Percentiles rank a stretch among this genome's conserved stretches.
phyloP scores from a whole-genome alignment of 2,329 filamentous ascomycete genomes.

The Pseudogymnoascus sp. region DNA sequence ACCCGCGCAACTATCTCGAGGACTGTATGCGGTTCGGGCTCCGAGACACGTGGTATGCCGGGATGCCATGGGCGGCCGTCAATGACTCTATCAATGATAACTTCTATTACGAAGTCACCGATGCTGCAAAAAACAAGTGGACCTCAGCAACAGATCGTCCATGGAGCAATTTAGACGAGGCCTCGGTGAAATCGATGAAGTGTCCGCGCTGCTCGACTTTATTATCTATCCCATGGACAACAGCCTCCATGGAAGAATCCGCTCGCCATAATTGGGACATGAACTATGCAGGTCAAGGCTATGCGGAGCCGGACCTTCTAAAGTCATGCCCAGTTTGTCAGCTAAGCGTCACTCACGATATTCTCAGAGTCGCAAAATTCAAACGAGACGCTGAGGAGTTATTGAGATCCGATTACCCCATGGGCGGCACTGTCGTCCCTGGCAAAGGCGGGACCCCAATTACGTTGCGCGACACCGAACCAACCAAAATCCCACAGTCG shows the following conservation, averaged over 20 bases:
- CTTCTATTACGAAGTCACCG: slow-evolving; percentile 48
- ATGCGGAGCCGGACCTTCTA: slow-evolving; percentile 50
- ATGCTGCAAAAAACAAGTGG: slow-evolving; percentile 41
- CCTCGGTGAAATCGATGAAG: slow-evolving; percentile 37
- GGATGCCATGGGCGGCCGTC: slow-evolving; percentile 59
- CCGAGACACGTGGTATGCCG: slow-evolving; percentile 50
- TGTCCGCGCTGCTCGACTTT: slow-evolving; percentile 47
- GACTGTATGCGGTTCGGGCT: slow-evolving; percentile 57
- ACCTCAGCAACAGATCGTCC: slow-evolving; percentile 37
- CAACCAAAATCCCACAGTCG: slow-evolving; percentile 28
- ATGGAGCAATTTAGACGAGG: slow-evolving; percentile 55
- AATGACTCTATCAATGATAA: slow-evolving; percentile 49
- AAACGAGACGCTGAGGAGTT: slow-evolving; percentile 46
- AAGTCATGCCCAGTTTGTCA: slow-evolving; percentile 45
- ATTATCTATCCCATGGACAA: slow-evolving; percentile 53
- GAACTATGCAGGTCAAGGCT: slow-evolving; percentile 45
- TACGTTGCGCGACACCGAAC: slow-evolving; percentile 22
- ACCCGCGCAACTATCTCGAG: slow-evolving; percentile 66
- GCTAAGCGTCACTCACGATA: slow-evolving; percentile 45
- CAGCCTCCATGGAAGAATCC: slow-evolving; percentile 33
- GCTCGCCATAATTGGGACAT: slow-evolving; percentile 27
- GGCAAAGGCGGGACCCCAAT: slow-evolving; percentile 43
- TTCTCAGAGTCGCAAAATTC: slow-evolving; percentile 56
- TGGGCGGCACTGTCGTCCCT: slow-evolving; percentile 62
- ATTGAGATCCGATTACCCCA: slow-evolving; percentile 40